Evolutionary conservation across 1,139 yeast species (phyloP).

Genomic region (Entelexis paramagnoliae): DNA sequence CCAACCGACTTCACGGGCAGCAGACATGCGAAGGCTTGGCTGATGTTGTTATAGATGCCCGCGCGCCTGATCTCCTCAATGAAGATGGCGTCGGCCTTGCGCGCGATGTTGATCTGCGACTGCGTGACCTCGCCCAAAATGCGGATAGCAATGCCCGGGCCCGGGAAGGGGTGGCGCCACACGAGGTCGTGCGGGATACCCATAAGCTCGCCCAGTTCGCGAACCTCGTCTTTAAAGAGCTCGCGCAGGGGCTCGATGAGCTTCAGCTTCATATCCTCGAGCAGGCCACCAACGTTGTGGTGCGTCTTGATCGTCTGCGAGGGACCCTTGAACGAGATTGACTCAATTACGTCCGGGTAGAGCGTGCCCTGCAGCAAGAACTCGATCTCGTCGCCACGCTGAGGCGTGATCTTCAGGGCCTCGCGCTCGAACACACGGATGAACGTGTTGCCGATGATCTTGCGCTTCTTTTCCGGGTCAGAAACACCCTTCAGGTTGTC

Average conservation of each 20-base stretch:
- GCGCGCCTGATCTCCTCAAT: slow-evolving; percentile 91
- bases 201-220: slow-evolving; percentile 85
- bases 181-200: slow-evolving; percentile 95
- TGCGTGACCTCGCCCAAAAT: slow-evolving; percentile 93
- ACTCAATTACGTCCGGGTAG: slow-evolving; percentile 97
- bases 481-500: slow-evolving; percentile 82
- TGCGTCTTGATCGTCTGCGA: slow-evolving; percentile 98
- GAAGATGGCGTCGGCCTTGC: slow-evolving; percentile 93
- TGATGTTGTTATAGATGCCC: slow-evolving; percentile 82
- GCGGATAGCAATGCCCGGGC: slow-evolving; percentile 99
- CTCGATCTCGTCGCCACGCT: slow-evolving; percentile 74
- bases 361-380: slow-evolving; percentile 92
- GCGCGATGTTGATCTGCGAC: slow-evolving; percentile 86
- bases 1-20: slow-evolving; percentile 98
- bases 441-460: slow-evolving; percentile 95
- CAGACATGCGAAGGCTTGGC: slow-evolving; percentile 96
- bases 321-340: slow-evolving; percentile 98
- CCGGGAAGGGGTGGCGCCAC: slow-evolving; percentile 99
- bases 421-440: slow-evolving; percentile 95
- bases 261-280: slow-evolving; percentile 96
- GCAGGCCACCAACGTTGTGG: slow-evolving; percentile 96
- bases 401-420: slow-evolving; percentile 85
- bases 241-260: slow-evolving; percentile 97
- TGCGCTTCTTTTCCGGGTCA: slow-evolving; percentile 98
- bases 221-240: slow-evolving; percentile 96